A percentile compares a stretch with the other conserved stretches of the same genome.
Conservation (phyloP, 23 red algal genomes). For the Chondrus crispus region DNA sequence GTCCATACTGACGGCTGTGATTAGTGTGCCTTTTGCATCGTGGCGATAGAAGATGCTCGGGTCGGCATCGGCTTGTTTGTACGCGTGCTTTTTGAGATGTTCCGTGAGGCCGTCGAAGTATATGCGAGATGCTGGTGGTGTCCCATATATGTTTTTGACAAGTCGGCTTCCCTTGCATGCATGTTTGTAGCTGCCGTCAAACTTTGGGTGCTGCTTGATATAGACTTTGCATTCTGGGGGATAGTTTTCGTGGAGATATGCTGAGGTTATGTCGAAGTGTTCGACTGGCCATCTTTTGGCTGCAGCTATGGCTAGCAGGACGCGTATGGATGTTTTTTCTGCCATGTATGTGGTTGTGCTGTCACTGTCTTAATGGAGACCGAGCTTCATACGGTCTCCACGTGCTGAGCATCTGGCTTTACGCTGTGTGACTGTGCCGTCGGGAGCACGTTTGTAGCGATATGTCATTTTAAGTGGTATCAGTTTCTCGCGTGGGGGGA, state of each 20-base stretch:
- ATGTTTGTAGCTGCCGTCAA: neutral
- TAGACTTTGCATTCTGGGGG: neutral
- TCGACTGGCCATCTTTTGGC: too few species aligned
- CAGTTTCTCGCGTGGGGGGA: neutral
- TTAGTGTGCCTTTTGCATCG: too few species aligned
- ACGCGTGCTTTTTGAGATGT: neutral
- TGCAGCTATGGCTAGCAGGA: too few species aligned
- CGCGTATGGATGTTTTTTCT: too few species aligned
- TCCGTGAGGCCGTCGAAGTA: neutral
- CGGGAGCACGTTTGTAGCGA: neutral
- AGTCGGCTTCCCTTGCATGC: neutral
- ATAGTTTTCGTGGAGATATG: neutral
- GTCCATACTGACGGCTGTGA: too few species aligned
- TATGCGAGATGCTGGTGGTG: neutral
- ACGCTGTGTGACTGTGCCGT: neutral
- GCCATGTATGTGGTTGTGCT: neutral
- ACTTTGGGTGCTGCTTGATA: neutral
- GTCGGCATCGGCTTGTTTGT: neutral
- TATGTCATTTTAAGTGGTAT: neutral
- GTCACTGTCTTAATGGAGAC: neutral
- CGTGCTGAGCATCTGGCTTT: neutral
- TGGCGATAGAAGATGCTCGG: neutral
- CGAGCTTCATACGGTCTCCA: neutral
- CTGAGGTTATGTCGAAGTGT: conserved; percentile 18
- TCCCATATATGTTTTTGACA: neutral